These are phyloP conservation scores for Chalaropsis thielavioides DNA, from an alignment of 2,329 filamentous ascomycete genomes.

Conservation along the genomic window DNA sequence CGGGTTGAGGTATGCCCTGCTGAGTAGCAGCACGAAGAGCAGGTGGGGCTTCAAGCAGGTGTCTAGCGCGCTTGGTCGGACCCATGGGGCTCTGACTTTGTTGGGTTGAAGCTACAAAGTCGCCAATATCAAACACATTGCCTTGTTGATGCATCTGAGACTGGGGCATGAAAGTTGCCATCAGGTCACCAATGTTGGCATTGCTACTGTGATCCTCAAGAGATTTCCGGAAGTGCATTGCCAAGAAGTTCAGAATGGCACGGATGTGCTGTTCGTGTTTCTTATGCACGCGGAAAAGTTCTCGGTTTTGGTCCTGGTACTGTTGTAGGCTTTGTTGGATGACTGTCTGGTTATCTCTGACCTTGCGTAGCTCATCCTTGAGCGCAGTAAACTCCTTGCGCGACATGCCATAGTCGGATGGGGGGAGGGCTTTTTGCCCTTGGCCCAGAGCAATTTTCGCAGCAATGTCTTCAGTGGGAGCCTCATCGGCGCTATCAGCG, in stretches of 20 bases:
- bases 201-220: constrained; percentile 61
- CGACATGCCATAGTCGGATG: constrained; percentile 26
- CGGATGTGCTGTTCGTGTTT: constrained; percentile 98
- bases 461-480: constrained; percentile 28
- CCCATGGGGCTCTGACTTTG: constrained; percentile 30
- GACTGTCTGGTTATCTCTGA: constrained; percentile 73
- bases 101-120: constrained; percentile 34
- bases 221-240: constrained; percentile 89
- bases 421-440: constrained; percentile 11
- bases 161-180: constrained; percentile 58
- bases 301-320: constrained; percentile 18
- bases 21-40: constrained; percentile 21
- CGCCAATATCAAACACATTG: constrained; percentile 47
- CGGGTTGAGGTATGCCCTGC: constrained; percentile 21
- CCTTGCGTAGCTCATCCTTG: constrained; percentile 62
- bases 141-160: constrained; percentile 34
- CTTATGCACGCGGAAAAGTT: constrained; percentile 31
- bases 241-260: constrained; percentile 92
- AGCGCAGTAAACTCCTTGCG: constrained; percentile 65
- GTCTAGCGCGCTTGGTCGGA: constrained; percentile 38
- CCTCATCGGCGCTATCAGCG: constrained; percentile 51
- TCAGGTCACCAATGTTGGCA: constrained; percentile 70
- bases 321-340: constrained; percentile 62
- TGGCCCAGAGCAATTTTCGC: constrained; percentile 11
- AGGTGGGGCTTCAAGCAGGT: constrained; percentile 37